Evolutionary conservation across 2,329 filamentous ascomycete genomes (phyloP), one percentile per base, ranked within the genome.

Genomic region (Fusarium sp.): DNA sequence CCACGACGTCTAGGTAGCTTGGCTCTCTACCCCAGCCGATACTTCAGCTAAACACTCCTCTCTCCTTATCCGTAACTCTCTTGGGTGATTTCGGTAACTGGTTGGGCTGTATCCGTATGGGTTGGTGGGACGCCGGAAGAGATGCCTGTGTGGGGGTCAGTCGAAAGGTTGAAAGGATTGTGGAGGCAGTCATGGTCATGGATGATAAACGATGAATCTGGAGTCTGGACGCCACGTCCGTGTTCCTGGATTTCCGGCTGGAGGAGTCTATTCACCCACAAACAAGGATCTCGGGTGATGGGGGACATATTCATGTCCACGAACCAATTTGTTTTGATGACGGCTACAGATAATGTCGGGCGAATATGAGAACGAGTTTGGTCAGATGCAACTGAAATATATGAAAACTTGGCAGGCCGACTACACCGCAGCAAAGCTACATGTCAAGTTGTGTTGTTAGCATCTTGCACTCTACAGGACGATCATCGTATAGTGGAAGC

Each of bases 91-190:
- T 54, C 37, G 8, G 23, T 8, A 50, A 51, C 35, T 40, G n/a
- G 53, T 50, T 62, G 50, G 64, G 50, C 51, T 67, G 44, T 44
- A 54, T 37, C 51, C 67, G 48, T 44, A 54, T 37, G 53, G 43
- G 35, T 20, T 52, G 50, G 65, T 62, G 50, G 58, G 49, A 56
- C 52, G n/a, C 35, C 41, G 56, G 67, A 68, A 67, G 57, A 70
- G 62, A 19, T 61, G 23, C 25, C 45, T 19, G 25, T 19, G 19
- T 54, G 41, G 56, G 50, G 48, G 39, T 58, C 52, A 49, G 11
- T 30, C 27, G 14, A 13, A 32, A 32, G 35, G 51, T 37, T 30
- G 35, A 37, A 39, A 23, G 46, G 48, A 52, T 11, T 62, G 62
- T 47, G 68, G 68, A 67, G 66, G 62, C 23, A 33, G 46, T 22